Evolutionary conservation across 75 land plant genomes (phyloP), one percentile per base, ranked within the genome.

Genomic region (Picea glauca): DNA sequence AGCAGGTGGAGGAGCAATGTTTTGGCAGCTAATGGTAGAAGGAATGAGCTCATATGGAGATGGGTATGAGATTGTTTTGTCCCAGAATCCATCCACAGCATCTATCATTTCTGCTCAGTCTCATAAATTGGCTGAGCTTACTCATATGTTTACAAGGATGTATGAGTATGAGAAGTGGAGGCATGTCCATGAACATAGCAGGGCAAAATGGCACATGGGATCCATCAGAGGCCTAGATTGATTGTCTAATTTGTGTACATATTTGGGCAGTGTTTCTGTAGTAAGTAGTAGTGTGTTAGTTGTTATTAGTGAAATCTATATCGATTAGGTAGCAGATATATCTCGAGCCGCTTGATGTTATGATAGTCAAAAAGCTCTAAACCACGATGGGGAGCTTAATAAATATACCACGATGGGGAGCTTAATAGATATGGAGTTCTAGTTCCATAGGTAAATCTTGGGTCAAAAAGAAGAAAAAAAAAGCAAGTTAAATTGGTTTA

Each of bases 91-190:
- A 3, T 88, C 94, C 1, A 88, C 90, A 43, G 82, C 87, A 2
- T 79, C 76, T 54, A 1, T 92, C 74, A 92, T 92, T 56, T 33
- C 87, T 58, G 82, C 78, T 33, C 85, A 92, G 79, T 84, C 88
- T 61, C 84, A 72, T n/a, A 86, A 80, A 78, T 81, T 91, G 11
- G 46, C 20, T 2, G 11, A 38, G 73, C 21, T 70, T 8, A 43
- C 73, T 21, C 73, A 43, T 20, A 20, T 70, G 8, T 70, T 70
- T 20, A 43, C 73, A n/a, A 70, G 9, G 43, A 20, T 70, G 20
- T 20, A 70, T 40, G 18, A n/a, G 0, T 12, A 13, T 35, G 73
- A 70, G 21, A 40, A 33, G 50, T 0, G 13, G 2, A 70, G 20
- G 73, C 38, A 43, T 9, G 54, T 70, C 0, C 7, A 40, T 40